phyloP scores from a whole-genome alignment of 495 filamentous ascomycete genomes.

The Podospora anserina region DNA sequence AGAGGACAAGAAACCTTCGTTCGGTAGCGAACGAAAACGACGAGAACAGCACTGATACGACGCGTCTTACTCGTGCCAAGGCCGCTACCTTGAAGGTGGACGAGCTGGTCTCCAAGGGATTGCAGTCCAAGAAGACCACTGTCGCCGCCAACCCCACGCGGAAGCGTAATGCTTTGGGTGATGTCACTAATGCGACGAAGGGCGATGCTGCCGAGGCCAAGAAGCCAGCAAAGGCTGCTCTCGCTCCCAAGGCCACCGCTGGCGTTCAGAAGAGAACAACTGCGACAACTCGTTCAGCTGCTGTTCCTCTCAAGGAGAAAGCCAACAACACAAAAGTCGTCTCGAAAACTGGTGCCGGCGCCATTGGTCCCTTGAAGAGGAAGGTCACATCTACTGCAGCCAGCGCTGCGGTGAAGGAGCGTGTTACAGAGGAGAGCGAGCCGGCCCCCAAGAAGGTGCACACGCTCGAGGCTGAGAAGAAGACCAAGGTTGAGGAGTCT shows the following conservation, averaged over 20 bases:
- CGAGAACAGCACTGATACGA: conserved; percentile 67
- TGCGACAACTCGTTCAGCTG: conserved; percentile 57
- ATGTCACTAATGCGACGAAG: conserved; percentile 94
- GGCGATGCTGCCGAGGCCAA: conserved; percentile 65
- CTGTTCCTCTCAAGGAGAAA: conserved; percentile 70
- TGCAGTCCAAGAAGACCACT: conserved; percentile 70
- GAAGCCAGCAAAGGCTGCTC: conserved; percentile 64
- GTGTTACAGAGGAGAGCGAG: conserved; percentile 54
- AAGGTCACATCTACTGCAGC: conserved; percentile 48
- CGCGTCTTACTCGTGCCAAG: conserved; percentile 90
- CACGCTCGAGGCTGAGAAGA: conserved; percentile 41
- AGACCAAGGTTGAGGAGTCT: conserved; percentile 28
- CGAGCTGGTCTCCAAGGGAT: conserved; percentile 59
- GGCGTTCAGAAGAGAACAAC: conserved; percentile 76
- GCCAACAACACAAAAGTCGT: conserved; percentile 60
- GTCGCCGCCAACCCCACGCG: conserved; percentile 50
- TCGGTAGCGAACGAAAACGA: conserved; percentile 86
- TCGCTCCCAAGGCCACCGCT: conserved; percentile 75
- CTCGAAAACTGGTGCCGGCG: conserved; percentile 56
- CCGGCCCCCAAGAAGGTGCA: conserved; percentile 51
- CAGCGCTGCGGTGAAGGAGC: conserved; percentile 57
- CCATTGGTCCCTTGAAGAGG: conserved; percentile 63
- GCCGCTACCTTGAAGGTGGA: conserved; percentile 67
- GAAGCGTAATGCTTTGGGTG: conserved; percentile 77
- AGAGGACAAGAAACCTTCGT: conserved; percentile 42